These are phyloP conservation scores for Quercus mongolica DNA, from an alignment of 306 rosid genomes.

Conservation along the genomic window DNA sequence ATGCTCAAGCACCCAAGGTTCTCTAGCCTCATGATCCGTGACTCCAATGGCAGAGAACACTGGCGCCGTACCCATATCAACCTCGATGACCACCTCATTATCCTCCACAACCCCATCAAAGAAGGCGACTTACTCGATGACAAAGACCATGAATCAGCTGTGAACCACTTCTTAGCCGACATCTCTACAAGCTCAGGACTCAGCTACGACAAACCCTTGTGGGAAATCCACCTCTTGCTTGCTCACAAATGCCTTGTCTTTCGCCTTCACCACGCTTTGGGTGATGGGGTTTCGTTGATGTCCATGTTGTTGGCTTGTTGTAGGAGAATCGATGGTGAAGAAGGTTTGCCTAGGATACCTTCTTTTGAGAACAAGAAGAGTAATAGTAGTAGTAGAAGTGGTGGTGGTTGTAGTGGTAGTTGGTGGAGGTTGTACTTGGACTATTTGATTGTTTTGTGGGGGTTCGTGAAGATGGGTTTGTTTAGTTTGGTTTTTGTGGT, in stretches of 20 bases:
- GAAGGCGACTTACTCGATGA: neutral
- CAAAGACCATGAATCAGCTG: conserved; percentile 31
- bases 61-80: conserved; percentile 66
- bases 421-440: neutral
- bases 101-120: conserved; percentile 26
- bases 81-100: conserved; percentile 42
- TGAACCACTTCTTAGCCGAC: conserved; percentile 55
- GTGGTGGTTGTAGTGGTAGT: neutral
- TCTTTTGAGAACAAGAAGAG: neutral
- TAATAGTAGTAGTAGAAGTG: neutral
- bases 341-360: conserved; percentile 33
- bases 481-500: conserved; percentile 45
- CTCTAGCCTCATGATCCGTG: conserved; percentile 63
- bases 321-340: conserved; percentile 34
- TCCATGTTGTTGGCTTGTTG: conserved; percentile 65
- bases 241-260: conserved; percentile 57
- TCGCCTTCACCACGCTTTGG: conserved; percentile 75
- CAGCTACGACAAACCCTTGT: conserved; percentile 61
- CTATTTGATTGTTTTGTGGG: conserved; percentile 5
- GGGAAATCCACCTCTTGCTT: conserved; percentile 72
- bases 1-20: conserved; percentile 63
- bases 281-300: conserved; percentile 86
- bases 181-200: conserved; percentile 32
- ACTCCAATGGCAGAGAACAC: conserved; percentile 54
- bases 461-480: conserved; percentile 22